phyloP scores from a whole-genome alignment of 1,284 basidiomycete genomes.

The Fomitopsis schrenkii region DNA sequence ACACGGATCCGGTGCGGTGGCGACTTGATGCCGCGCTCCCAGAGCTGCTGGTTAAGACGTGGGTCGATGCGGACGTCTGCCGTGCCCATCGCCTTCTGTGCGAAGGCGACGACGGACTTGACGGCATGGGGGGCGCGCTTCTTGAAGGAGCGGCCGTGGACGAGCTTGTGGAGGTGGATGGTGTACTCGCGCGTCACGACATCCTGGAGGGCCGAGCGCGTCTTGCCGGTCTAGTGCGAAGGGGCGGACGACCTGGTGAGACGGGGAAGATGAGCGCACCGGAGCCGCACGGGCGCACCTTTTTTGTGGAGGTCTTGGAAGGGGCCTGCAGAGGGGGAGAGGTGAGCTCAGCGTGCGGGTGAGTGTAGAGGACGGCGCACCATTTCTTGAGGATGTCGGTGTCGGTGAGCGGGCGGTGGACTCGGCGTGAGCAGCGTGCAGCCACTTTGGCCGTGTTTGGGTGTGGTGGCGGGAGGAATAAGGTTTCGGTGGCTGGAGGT shows the following conservation, averaged over 20 bases:
- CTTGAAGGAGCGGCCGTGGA: conserved; percentile 90
- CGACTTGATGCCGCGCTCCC: conserved; percentile 86
- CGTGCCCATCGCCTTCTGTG: conserved; percentile 92
- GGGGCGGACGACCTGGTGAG: not conserved
- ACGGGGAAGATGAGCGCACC: not conserved
- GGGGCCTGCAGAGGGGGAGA: conserved; percentile 25
- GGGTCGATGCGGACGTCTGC: conserved; percentile 90
- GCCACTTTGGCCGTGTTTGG: conserved; percentile 27
- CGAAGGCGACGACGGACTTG: conserved; percentile 88
- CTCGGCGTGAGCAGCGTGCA: conserved; percentile 12
- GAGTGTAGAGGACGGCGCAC: conserved; percentile 32
- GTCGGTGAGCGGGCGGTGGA: conserved; percentile 26
- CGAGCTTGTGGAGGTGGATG: conserved; percentile 91
- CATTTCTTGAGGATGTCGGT: conserved; percentile 58
- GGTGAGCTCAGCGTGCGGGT: conserved; percentile 6
- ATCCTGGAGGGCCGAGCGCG: conserved; percentile 91
- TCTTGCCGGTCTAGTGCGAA: conserved; percentile 65
- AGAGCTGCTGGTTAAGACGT: conserved; percentile 90
- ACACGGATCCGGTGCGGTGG: conserved; percentile 89
- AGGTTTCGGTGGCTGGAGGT: conserved; percentile 31
- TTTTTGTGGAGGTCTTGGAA: conserved; percentile 33
- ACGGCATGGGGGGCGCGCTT: conserved; percentile 93
- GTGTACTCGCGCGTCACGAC: conserved; percentile 97
- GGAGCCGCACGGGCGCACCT: conserved; percentile 22
- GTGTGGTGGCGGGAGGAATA: conserved; percentile 22